phyloP scores from a whole-genome alignment of 192 early-diverging fungal genomes.

The Coemansia sp. region DNA sequence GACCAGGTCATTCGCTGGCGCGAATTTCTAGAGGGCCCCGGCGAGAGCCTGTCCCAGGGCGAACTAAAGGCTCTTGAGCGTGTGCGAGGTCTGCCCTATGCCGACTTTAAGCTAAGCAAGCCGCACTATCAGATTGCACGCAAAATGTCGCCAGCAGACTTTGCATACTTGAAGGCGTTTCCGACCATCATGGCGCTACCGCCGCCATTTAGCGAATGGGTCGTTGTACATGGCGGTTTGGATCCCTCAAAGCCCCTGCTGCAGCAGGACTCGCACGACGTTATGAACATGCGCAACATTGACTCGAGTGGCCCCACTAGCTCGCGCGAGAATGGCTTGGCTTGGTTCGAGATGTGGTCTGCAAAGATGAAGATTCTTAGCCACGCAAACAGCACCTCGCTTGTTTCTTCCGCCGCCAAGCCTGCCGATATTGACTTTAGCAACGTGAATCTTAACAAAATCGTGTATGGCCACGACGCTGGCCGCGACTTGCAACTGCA shows the following conservation, averaged over 20 bases:
- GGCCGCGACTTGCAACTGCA: constrained; percentile 55
- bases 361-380: constrained; percentile 48
- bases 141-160: constrained; percentile 39
- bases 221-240: constrained; percentile 69
- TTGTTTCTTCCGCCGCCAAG: neutral
- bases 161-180: constrained; percentile 53
- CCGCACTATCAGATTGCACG: constrained; percentile 42
- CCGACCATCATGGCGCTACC: constrained; percentile 56
- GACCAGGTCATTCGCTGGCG: constrained; percentile 62
- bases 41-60: neutral
- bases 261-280: constrained; percentile 55
- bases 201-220: constrained; percentile 31
- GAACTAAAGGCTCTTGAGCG: constrained; percentile 13
- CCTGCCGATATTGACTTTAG: constrained; percentile 3
- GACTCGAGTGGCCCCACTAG: constrained; percentile 7
- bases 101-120: constrained; percentile 21
- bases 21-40: constrained; percentile 48
- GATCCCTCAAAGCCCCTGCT: constrained; percentile 49
- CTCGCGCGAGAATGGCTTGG: constrained; percentile 6
- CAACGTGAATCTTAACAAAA: constrained; percentile 27
- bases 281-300: constrained; percentile 59
- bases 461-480: constrained; percentile 72
- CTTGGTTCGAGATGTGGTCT: constrained; percentile 42
- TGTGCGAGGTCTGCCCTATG: constrained; percentile 6
- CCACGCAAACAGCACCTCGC: neutral